These are phyloP conservation scores for Agrocybe pediades DNA, from an alignment of 768 basidiomycete genomes.

Conservation along the genomic window DNA sequence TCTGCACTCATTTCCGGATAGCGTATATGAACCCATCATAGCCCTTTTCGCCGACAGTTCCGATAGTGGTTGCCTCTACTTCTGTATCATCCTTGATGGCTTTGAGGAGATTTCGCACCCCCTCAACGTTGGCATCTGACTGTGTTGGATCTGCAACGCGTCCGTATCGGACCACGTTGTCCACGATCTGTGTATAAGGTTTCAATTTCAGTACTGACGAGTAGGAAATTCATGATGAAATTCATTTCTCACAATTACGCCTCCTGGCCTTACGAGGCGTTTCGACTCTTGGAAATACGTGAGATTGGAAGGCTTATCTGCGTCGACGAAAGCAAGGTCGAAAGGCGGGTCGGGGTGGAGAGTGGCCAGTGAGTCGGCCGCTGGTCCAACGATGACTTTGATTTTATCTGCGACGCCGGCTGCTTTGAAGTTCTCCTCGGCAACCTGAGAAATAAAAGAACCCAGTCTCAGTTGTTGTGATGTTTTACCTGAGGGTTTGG, in stretches of 20 bases:
- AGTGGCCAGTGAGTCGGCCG: slow-evolving; percentile 47
- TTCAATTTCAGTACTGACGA: background rate
- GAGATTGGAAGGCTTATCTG: slow-evolving; percentile 59
- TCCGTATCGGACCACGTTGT: slow-evolving; percentile 60
- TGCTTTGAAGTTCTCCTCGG: slow-evolving; percentile 53
- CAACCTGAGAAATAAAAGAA: slow-evolving; percentile 40
- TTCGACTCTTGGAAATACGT: slow-evolving; percentile 64
- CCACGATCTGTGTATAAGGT: slow-evolving; percentile 46
- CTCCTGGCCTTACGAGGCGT: slow-evolving; percentile 58
- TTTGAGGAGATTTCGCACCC: slow-evolving; percentile 46
- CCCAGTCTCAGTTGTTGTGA: background rate
- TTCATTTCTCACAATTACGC: slow-evolving; percentile 58
- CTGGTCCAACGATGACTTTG: slow-evolving; percentile 52
- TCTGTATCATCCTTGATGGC: slow-evolving; percentile 50
- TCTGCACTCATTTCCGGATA: slow-evolving; percentile 30
- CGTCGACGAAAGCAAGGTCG: slow-evolving; percentile 74
- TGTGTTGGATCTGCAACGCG: slow-evolving; percentile 42
- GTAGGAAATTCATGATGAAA: background rate
- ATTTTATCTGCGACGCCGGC: slow-evolving; percentile 55
- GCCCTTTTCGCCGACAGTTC: slow-evolving; percentile 51
- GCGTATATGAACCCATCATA: slow-evolving; percentile 58
- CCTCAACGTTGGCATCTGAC: slow-evolving; percentile 38
- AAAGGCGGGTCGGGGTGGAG: slow-evolving; percentile 52
- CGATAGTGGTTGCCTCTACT: slow-evolving; percentile 52
- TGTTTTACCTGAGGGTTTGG: background rate